Percentiles rank a stretch among this genome's conserved stretches.
These are phyloP conservation scores for Byssoonygena ceratinophila DNA, from an alignment of 2,329 filamentous ascomycete genomes.

Conservation along the genomic window DNA sequence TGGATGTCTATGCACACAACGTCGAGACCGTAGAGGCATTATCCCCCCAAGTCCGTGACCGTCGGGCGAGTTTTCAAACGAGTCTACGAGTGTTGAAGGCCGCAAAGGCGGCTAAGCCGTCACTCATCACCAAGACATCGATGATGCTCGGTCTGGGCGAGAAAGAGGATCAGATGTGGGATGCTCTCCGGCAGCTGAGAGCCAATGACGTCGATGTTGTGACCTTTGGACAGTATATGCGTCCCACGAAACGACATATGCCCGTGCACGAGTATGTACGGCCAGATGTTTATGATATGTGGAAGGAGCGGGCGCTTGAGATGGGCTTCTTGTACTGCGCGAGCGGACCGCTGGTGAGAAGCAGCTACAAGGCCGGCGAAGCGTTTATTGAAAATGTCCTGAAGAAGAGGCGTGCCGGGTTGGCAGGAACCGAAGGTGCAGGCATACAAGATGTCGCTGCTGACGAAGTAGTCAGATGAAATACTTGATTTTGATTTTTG, in stretches of 20 bases:
- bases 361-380: conserved; percentile 95
- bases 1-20: conserved; percentile 97
- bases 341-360: conserved; percentile 81
- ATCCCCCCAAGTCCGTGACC: conserved; percentile 80
- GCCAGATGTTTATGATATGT: conserved; percentile 80
- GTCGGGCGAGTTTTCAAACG: conserved; percentile 79
- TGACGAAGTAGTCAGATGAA: conserved; percentile 24
- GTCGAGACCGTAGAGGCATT: conserved; percentile 88
- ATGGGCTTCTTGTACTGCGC: conserved; percentile 97
- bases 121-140: conserved; percentile 94
- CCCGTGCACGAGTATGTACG: conserved; percentile 92
- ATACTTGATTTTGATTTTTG: not conserved
- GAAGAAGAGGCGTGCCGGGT: conserved; percentile 54
- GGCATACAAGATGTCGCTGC: conserved; percentile 22
- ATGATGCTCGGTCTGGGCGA: conserved; percentile 95
- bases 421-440: conserved; percentile 22
- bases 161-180: conserved; percentile 74
- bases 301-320: conserved; percentile 79
- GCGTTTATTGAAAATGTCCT: conserved; percentile 98
- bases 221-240: conserved; percentile 99
- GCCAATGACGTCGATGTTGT: conserved; percentile 80
- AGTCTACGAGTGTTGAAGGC: conserved; percentile 67
- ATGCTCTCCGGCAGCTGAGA: conserved; percentile 68
- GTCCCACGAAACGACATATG: conserved; percentile 94
- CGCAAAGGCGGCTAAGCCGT: conserved; percentile 65